Percentiles rank a stretch among this genome's conserved stretches.
Evolutionary conservation across 2,329 filamentous ascomycete species (phyloP).

Genomic region (Aspergillus alliaceus): DNA sequence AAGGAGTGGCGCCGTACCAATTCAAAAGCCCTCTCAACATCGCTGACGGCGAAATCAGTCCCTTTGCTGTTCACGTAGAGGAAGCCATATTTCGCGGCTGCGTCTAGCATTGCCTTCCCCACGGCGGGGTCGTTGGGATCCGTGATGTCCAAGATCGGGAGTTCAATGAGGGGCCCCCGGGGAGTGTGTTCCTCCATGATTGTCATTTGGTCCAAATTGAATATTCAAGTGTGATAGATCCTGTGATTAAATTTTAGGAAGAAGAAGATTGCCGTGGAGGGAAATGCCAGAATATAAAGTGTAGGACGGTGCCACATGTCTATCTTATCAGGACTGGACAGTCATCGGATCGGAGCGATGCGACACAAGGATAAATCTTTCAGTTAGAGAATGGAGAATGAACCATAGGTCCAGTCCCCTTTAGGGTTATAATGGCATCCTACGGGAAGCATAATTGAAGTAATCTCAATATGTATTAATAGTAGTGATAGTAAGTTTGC

Average conservation of each 20-base stretch:
- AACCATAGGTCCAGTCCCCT: background rate
- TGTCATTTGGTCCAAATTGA: background rate
- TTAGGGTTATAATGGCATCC: background rate
- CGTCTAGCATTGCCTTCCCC: constrained; percentile 69
- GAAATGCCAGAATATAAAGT: background rate
- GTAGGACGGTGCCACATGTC: background rate
- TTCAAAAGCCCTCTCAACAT: constrained; percentile 71
- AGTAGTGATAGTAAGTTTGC: too few relatives aligned
- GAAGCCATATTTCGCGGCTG: constrained; percentile 81
- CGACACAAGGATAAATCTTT: background rate
- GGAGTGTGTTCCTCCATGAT: constrained; percentile 11
- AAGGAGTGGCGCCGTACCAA: constrained; percentile 56
- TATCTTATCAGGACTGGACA: background rate
- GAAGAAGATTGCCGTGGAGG: background rate
- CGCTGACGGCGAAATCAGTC: constrained; percentile 63
- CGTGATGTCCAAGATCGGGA: constrained; percentile 83
- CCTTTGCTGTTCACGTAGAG: constrained; percentile 81
- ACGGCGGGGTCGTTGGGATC: constrained; percentile 60
- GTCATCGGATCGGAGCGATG: background rate
- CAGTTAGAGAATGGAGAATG: background rate
- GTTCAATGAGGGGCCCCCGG: constrained; percentile 41
- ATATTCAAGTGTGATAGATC: background rate
- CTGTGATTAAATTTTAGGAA: background rate
- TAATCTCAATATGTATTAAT: too few relatives aligned
- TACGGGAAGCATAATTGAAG: too few relatives aligned